These are phyloP conservation scores for Fusarium goolgardi DNA, from an alignment of 2,329 filamentous ascomycete species.

Conservation along the genomic window DNA sequence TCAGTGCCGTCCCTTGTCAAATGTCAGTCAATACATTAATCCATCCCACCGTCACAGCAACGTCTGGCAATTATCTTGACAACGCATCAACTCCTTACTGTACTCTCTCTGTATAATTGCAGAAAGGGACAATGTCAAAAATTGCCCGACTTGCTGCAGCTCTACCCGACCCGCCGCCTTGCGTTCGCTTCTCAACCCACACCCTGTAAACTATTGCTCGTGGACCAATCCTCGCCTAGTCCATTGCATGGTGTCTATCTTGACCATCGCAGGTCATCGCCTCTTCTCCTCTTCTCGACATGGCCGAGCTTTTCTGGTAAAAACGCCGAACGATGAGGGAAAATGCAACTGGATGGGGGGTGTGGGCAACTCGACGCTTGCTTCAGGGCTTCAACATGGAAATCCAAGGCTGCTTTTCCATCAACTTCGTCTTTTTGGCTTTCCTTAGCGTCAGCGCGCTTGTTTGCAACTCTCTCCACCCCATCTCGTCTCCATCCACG, in stretches of 20 bases:
- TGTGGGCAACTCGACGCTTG: slow-evolving; percentile 36
- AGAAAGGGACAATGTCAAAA: slow-evolving; percentile 27
- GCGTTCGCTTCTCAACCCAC: slow-evolving; percentile 39
- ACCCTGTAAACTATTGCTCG: slow-evolving; percentile 27
- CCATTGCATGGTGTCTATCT: slow-evolving; percentile 36
- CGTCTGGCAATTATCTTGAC: slow-evolving; percentile 57
- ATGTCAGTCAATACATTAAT: slow-evolving; percentile 19
- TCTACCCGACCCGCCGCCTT: slow-evolving; percentile 49
- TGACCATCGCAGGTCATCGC: slow-evolving; percentile 18
- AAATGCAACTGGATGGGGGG: slow-evolving; percentile 44
- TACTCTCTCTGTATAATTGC: slow-evolving; percentile 32
- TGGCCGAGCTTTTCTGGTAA: slow-evolving; percentile 25
- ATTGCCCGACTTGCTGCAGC: slow-evolving; percentile 48
- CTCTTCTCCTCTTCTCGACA: slow-evolving; percentile 24
- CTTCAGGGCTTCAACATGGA: slow-evolving; percentile 28
- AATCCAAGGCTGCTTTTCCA: slow-evolving; percentile 54
- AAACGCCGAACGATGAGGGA: slow-evolving; percentile 30
- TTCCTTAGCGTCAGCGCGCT: slow-evolving; percentile 49
- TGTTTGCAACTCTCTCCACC: slow-evolving; percentile 45
- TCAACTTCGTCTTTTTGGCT: slow-evolving; percentile 43
- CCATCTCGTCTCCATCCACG: slow-evolving; percentile 22
- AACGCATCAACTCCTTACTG: slow-evolving; percentile 61
- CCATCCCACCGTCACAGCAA: slow-evolving; percentile 47
- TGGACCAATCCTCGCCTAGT: slow-evolving; percentile 39
- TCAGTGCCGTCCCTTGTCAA: slow-evolving; percentile 26